Base-by-base conservation (phyloP, 2,329 filamentous ascomycete genomes). In the Penicillium freii region DNA sequence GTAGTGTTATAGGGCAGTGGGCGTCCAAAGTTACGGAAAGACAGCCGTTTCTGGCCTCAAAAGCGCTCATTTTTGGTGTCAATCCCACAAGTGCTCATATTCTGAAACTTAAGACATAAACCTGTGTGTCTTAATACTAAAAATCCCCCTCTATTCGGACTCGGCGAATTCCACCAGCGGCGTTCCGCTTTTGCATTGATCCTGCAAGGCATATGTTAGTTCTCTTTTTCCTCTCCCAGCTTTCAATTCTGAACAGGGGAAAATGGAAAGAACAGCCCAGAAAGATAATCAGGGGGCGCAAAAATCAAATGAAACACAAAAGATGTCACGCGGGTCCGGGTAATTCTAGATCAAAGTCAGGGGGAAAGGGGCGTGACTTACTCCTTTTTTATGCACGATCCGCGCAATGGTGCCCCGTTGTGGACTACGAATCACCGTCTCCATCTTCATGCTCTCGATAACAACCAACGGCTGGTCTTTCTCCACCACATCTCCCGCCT, bases 361-460 rank as follows among this genome's bases (percentile, higher is more conserved):
- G 36, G 43, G 33, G 8, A 19, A 51, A 31, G 34, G 45, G 48
- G 56, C 54, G 56, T 67, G 63, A 77, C 86, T 80, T 80, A 90
- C 87, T 58, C 90, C 90, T 77, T 87, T 84, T 69, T 87, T 85
- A 70, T 92, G 89, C 39, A 88, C 87, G 56, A 92, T 76, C 71
- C 85, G 88, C 72, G 89, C 87, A 60, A 92, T 83, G 0, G 86
- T 78, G 7, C 89, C 89, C 57, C 85, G 82, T 62, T 90, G 87
- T 8, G 89, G 89, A 51, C 88, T 90, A 59, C 89, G 82, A 65
- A 92, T 92, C 1, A 92, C 87, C 1, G 89, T 92, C 72, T 92
- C 89, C 89, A 92, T 92, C 80, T 92, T 92, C 89, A 92, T 92
- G 57, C 89, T 92, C 75, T 92, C 89, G 68, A 92, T 92, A 78